Conservation (phyloP, 345 rosid genomes). For the Cochlearia excelsa region DNA sequence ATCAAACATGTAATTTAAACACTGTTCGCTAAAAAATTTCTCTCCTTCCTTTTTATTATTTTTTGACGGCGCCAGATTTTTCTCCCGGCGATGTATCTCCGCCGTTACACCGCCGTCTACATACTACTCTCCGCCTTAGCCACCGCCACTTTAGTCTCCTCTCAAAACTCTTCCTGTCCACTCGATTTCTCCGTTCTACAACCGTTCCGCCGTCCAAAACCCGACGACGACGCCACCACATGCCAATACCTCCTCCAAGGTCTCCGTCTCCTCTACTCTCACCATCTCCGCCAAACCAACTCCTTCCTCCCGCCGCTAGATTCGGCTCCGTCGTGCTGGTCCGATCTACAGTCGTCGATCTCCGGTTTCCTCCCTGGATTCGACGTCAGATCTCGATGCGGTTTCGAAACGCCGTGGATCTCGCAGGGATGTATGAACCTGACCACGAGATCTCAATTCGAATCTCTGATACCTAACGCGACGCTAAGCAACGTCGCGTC, state of each 20-base stretch:
- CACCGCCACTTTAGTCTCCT: constrained; percentile 16
- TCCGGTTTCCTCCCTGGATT: constrained; percentile 37
- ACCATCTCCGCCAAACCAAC: constrained; percentile 51
- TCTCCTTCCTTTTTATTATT: too few relatives aligned
- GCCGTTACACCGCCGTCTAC: constrained; percentile 5
- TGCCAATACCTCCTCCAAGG: constrained; percentile 67
- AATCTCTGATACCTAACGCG: constrained; percentile 39
- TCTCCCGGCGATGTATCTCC: constrained; percentile 36
- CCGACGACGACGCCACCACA: constrained; percentile 21
- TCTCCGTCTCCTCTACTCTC: constrained; percentile 69
- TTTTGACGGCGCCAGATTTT: not conserved
- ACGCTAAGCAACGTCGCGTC: constrained; percentile 32
- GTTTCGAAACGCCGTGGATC: constrained; percentile 71
- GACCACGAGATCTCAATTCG: constrained; percentile 58
- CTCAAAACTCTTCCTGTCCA: constrained; percentile 53
- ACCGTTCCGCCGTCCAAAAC: constrained; percentile 38
- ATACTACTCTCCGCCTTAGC: constrained; percentile 16
- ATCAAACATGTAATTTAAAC: too few relatives aligned
- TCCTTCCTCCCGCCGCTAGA: constrained; percentile 58
- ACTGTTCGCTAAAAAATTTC: too few relatives aligned
- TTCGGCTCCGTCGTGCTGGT: constrained; percentile 74
- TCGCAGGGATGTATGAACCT: constrained; percentile 75
- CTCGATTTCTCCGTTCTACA: constrained; percentile 58
- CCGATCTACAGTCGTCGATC: constrained; percentile 44
- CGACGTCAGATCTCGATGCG: constrained; percentile 58